phyloP scores from a whole-genome alignment of 805 yeast species.

The Kuraishia hungarica region DNA sequence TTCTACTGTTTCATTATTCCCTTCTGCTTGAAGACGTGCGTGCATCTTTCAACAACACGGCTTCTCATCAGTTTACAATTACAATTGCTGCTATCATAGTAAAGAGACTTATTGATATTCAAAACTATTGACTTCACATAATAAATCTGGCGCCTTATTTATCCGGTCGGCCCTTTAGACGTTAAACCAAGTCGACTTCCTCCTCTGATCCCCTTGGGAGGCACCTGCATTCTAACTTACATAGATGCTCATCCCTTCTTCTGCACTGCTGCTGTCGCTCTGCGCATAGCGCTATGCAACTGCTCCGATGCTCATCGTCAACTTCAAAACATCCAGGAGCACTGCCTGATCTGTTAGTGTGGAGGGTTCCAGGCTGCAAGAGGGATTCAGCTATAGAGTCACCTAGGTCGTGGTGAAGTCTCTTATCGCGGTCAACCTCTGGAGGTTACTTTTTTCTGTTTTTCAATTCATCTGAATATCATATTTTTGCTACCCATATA shows the following conservation, averaged over 20 bases:
- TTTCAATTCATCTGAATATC: no score
- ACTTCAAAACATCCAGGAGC: neutral
- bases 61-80: neutral
- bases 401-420: no score
- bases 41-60: neutral
- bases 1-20: neutral
- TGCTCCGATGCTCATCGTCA: neutral
- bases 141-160: no score
- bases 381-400: no score
- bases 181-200: no score
- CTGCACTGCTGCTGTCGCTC: neutral
- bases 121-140: no score
- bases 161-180: no score
- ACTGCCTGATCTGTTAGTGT: slow-evolving; percentile 11
- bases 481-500: no score
- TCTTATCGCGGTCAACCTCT: no score
- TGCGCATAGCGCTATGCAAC: neutral
- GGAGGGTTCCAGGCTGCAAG: neutral
- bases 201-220: neutral
- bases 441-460: no score
- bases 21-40: neutral
- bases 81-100: neutral
- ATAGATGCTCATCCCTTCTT: neutral
- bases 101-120: no score
- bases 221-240: neutral